phyloP scores from a whole-genome alignment of 1,139 yeast species.

The Diutina neorugosa region DNA sequence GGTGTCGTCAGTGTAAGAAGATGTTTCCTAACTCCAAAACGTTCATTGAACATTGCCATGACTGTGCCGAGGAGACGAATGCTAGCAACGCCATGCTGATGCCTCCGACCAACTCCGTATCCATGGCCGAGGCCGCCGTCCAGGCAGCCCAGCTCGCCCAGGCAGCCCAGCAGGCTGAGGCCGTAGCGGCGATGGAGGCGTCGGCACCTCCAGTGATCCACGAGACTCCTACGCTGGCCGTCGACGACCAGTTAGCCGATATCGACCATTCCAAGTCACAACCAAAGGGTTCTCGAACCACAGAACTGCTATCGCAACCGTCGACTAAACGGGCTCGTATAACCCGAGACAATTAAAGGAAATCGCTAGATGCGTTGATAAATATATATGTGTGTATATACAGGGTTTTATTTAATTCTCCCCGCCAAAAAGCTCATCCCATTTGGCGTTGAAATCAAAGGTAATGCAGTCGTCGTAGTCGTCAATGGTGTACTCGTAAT shows the following conservation, averaged over 20 bases:
- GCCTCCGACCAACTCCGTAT: background rate
- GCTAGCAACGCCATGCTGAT: background rate
- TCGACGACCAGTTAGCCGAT: constrained; percentile 1
- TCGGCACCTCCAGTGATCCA: background rate
- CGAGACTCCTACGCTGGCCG: background rate
- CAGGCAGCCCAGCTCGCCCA: background rate
- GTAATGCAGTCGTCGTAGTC: background rate
- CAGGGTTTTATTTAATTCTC: too few species aligned
- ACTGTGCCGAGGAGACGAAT: constrained; percentile 34
- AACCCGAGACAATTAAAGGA: background rate
- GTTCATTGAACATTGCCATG: constrained; percentile 56
- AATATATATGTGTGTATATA: too few species aligned
- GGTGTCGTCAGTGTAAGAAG: constrained; percentile 52
- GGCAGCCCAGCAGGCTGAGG: constrained; percentile 3
- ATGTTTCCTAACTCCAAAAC: constrained; percentile 44
- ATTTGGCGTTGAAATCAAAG: background rate
- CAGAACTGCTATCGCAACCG: background rate
- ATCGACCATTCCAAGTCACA: background rate
- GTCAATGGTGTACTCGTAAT: background rate
- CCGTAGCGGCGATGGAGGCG: background rate
- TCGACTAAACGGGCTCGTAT: background rate
- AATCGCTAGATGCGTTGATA: background rate
- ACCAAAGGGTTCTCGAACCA: background rate
- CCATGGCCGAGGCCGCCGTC: background rate
- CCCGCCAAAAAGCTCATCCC: background rate